Conservation (phyloP, 345 rosid genomes). For the Euphorbia lathyris region DNA sequence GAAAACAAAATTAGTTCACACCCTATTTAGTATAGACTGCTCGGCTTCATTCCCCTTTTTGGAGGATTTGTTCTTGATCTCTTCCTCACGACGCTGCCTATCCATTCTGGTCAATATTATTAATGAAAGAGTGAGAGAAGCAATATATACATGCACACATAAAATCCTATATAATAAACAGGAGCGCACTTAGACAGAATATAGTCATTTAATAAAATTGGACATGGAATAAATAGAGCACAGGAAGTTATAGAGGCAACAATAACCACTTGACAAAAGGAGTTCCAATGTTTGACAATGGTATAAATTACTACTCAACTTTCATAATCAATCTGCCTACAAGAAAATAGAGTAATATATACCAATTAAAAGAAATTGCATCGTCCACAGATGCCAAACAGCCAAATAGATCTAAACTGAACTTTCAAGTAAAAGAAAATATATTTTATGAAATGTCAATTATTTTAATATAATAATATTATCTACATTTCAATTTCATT, state of each 20-base stretch:
- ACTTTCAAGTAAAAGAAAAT: not conserved
- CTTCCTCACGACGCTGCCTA: slow-evolving; percentile 96
- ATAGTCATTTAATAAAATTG: not conserved
- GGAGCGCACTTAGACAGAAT: not conserved
- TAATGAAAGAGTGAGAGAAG: not conserved
- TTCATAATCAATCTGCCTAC: not conserved
- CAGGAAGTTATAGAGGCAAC: not conserved
- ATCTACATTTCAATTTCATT: slow-evolving; percentile 3
- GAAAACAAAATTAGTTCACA: slow-evolving; percentile 26
- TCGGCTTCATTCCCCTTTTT: slow-evolving; percentile 82
- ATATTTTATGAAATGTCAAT: not conserved
- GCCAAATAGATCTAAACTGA: not conserved
- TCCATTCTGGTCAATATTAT: slow-evolving; percentile 63
- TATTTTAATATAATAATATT: not conserved
- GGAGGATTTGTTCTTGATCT: slow-evolving; percentile 75
- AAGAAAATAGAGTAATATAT: not conserved
- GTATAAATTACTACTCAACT: not conserved
- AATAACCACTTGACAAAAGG: not conserved
- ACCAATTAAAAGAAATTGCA: not conserved
- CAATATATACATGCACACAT: not conserved
- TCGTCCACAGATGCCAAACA: not conserved
- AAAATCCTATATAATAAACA: not conserved
- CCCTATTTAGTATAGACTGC: slow-evolving; percentile 79
- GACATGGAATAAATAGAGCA: not conserved
- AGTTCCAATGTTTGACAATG: too few species aligned